Evolutionary conservation across 306 rosid genomes (phyloP).

Genomic region (Fragaria ananassa): DNA sequence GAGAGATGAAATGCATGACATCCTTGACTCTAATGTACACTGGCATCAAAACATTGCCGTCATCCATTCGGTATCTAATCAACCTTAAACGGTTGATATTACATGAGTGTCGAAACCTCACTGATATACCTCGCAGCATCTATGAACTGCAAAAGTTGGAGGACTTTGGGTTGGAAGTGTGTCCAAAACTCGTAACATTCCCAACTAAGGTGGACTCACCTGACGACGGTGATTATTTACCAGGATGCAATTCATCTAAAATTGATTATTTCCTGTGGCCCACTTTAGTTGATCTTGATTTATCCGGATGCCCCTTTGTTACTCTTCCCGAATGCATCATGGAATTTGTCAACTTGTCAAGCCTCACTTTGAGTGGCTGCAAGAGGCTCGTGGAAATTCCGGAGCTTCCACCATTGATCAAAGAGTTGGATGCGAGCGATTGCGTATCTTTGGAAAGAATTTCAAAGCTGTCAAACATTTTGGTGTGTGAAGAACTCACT

Average conservation of each 20-base stretch:
- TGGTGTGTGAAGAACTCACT: background rate
- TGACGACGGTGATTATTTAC: too few species aligned
- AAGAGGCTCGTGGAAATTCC: background rate
- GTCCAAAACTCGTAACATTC: background rate
- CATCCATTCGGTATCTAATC: background rate
- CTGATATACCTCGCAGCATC: background rate
- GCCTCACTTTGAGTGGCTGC: accelerated
- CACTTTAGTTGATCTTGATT: accelerated
- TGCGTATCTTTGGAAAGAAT: background rate
- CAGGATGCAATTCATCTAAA: background rate
- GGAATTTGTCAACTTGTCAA: background rate
- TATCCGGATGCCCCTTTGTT: background rate
- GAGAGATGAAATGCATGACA: background rate
- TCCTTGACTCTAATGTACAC: too few species aligned
- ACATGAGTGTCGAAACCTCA: background rate
- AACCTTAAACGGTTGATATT: accelerated
- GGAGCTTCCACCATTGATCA: background rate
- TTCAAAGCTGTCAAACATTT: background rate
- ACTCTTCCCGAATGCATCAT: background rate
- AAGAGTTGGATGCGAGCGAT: accelerated
- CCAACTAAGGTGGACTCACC: background rate
- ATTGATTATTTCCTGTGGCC: background rate
- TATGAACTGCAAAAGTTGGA: background rate
- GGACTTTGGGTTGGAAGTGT: accelerated
- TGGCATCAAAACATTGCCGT: background rate